Evolutionary conservation across 2,329 filamentous ascomycete genomes (phyloP), one percentile per base, ranked within the genome.

Genomic region (Exophiala spinifera): DNA sequence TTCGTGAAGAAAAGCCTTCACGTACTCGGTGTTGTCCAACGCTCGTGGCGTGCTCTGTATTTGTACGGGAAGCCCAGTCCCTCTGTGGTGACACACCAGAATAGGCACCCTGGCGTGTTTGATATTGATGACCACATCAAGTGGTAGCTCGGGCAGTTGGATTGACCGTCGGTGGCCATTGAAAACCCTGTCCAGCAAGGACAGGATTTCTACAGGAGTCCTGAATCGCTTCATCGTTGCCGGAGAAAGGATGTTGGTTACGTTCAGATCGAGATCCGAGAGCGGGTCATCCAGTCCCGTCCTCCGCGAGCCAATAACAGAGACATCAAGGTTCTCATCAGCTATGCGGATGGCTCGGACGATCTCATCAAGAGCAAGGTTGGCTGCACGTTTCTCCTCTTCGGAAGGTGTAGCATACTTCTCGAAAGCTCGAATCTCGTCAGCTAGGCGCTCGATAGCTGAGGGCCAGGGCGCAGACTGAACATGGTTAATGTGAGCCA

Each of bases 211-310:
- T 11, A 46, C 20, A n/a, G 53, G 54, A 14, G 39, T 37, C 17
- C 46, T 45, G 13, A 50, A 39, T 14, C 44, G 46, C n/a, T 43
- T 37, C 49, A 58, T 21, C 1, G 55, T 47, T 17, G 28, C 31
- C n/a, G 51, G 40, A n/a, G 42, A 45, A 5, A 45, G 25, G 4
- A 55, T 49, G 17, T 37, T 50, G 13, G 44, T 52, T 13, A 64
- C 46, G 49, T 67, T 74, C 67, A 71, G 78, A 63, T 85, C 79
- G 11, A 85, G 70, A 64, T 80, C 78, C 5, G 83, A 85, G 37
- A 72, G 70, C 23, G 77, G 73, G 49, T 77, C 64, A 0, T 77
- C 75, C 33, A 84, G 67, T 7, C 79, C 79, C 13, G 76, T 82
- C 10, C 68, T 66, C 52, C 78, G 71, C 7, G 81, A 84, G 15